Evolutionary conservation across 495 filamentous ascomycete genomes (phyloP).

Genomic region (Aspergillus nidulans): DNA sequence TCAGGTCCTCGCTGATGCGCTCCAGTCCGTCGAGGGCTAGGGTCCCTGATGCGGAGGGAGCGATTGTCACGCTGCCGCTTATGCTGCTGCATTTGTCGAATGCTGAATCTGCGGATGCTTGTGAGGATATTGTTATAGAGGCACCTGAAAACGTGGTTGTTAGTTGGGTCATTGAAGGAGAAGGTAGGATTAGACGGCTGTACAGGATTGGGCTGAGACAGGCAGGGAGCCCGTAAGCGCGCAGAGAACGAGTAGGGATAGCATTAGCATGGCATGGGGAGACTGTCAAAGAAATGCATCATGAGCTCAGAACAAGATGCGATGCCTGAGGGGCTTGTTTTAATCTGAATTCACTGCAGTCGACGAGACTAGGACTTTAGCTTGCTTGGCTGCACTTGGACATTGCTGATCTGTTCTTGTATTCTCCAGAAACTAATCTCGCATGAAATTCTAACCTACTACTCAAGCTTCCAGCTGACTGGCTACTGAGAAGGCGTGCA

Average conservation of each 20-base stretch:
- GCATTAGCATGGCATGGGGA: not conserved
- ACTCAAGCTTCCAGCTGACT: no score
- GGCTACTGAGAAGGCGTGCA: no score
- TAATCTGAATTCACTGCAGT: not conserved
- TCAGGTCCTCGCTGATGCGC: constrained; percentile 24
- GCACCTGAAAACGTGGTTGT: constrained; percentile 15
- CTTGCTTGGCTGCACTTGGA: constrained; percentile 4
- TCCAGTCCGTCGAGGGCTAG: constrained; percentile 25
- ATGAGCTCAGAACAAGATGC: not conserved
- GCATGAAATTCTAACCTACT: no score
- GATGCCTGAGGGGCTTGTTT: not conserved
- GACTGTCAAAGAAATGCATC: not conserved
- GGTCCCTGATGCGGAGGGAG: constrained; percentile 19
- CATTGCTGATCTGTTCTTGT: not conserved
- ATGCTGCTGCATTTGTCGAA: constrained; percentile 23
- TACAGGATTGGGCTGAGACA: constrained; percentile 9
- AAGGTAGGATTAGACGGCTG: not conserved
- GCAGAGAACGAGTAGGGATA: not conserved
- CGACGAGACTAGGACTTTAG: not conserved
- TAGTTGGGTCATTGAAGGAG: not conserved
- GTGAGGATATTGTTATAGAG: constrained; percentile 24
- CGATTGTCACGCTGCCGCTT: constrained; percentile 24
- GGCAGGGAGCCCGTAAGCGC: not conserved
- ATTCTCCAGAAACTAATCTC: not conserved
- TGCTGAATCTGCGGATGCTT: constrained; percentile 26